Percentiles rank a stretch among this genome's conserved stretches.
These are phyloP conservation scores for Hippophae tibetana DNA, from an alignment of 306 rosid genomes.

Conservation along the genomic window DNA sequence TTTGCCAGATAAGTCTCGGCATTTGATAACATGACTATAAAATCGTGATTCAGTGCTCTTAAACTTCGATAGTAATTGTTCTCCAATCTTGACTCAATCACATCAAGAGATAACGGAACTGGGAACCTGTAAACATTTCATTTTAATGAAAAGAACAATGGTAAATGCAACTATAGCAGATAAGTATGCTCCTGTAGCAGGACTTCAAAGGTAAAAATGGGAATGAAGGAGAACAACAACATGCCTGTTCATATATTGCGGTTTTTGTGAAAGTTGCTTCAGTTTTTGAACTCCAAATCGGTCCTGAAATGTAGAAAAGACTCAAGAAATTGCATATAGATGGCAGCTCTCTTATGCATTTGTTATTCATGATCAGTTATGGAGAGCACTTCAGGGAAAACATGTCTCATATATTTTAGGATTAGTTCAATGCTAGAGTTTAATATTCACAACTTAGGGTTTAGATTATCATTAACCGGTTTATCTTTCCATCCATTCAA, in stretches of 20 bases:
- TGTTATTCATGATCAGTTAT: no score
- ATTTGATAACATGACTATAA: conserved; percentile 51
- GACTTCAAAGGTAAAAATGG: neutral
- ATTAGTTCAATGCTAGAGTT: no score
- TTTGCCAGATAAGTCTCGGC: conserved; percentile 45
- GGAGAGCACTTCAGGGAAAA: no score
- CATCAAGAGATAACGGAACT: conserved; percentile 67
- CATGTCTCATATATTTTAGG: no score
- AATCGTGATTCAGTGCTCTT: conserved; percentile 82
- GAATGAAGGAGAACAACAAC: neutral
- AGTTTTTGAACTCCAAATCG: conserved; percentile 60
- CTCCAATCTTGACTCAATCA: conserved; percentile 68
- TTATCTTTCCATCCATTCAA: no score
- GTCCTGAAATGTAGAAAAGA: conserved; percentile 48
- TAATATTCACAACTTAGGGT: no score
- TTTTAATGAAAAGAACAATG: no score
- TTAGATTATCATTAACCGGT: no score
- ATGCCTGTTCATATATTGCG: conserved; percentile 74
- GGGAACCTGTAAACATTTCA: conserved; percentile 59
- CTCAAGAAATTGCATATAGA: no score
- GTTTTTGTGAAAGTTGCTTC: conserved; percentile 46
- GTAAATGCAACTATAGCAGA: no score
- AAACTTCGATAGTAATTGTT: conserved; percentile 75
- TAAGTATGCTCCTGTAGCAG: neutral
- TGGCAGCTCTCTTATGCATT: no score